Conservation (phyloP, 2,329 filamentous ascomycete genomes). For the Aspergillus persii region DNA sequence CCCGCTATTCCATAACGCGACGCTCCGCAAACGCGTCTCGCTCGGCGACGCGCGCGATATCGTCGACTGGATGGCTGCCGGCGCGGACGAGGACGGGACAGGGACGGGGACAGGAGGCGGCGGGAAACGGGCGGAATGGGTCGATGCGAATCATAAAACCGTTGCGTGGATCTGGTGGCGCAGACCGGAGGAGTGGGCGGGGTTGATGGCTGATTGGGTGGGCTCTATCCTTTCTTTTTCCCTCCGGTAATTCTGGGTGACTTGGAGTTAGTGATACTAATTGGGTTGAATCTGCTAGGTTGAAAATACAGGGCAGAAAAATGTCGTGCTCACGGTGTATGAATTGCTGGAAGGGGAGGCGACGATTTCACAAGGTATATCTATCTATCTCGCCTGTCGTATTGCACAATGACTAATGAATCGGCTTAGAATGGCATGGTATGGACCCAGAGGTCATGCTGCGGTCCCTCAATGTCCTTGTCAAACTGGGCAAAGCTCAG, state of each 20-base stretch:
- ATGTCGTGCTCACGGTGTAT: slow-evolving; percentile 85
- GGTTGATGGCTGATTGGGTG: slow-evolving; percentile 69
- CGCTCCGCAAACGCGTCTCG: slow-evolving; percentile 46
- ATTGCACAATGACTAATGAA: too few species aligned
- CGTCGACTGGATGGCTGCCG: slow-evolving; percentile 54
- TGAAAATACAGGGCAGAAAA: slow-evolving; percentile 84
- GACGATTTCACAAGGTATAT: slow-evolving; percentile 64
- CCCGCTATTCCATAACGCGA: slow-evolving; percentile 55
- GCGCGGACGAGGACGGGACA: slow-evolving; percentile 23
- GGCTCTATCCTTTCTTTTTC: slow-evolving; percentile 27
- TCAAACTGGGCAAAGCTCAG: slow-evolving; percentile 88
- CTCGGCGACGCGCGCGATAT: slow-evolving; percentile 54
- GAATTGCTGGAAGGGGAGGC: slow-evolving; percentile 87
- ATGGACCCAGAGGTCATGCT: slow-evolving; percentile 80
- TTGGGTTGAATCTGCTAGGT: slow-evolving; percentile 40
- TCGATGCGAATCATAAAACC: slow-evolving; percentile 51
- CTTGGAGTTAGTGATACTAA: not conserved
- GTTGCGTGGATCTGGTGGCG: slow-evolving; percentile 79
- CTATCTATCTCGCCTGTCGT: not conserved
- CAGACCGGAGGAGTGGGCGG: slow-evolving; percentile 87
- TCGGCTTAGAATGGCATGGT: slow-evolving; percentile 70
- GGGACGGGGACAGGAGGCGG: slow-evolving; percentile 32
- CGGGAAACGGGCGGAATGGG: slow-evolving; percentile 59
- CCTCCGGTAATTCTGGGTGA: too few species aligned
- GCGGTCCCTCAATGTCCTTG: slow-evolving; percentile 74